phyloP scores from a whole-genome alignment of 2,329 filamentous ascomycete species.

The Xylaria multiplex region DNA sequence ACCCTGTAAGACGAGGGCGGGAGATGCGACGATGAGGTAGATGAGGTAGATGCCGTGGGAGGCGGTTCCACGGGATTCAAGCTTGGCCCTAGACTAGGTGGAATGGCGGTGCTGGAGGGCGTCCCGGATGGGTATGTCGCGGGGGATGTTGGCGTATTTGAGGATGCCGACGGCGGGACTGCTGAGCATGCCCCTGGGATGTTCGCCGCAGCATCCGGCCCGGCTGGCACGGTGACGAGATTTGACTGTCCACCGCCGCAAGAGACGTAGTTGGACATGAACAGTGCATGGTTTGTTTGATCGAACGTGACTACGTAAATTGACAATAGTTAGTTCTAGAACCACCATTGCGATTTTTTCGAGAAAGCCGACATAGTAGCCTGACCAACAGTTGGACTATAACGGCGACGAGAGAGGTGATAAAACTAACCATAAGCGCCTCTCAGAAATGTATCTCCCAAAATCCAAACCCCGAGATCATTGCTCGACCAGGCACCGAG shows the following conservation, averaged over 20 bases:
- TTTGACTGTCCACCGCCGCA: slow-evolving; percentile 41
- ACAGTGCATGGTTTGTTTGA: slow-evolving; percentile 46
- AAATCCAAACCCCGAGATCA: slow-evolving; percentile 44
- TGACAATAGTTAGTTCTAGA: slow-evolving; percentile 1
- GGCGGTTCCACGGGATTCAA: slow-evolving; percentile 20
- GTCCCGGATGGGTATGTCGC: slow-evolving; percentile 7
- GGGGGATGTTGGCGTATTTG: neutral
- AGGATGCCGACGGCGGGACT: neutral
- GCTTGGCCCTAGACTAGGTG: slow-evolving; percentile 6
- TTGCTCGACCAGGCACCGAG: slow-evolving; percentile 44
- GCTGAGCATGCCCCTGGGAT: slow-evolving; percentile 43
- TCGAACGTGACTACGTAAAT: slow-evolving; percentile 45
- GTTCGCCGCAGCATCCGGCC: slow-evolving; percentile 41
- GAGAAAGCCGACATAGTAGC: neutral
- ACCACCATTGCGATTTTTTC: neutral
- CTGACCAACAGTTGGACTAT: neutral
- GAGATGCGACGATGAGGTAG: slow-evolving; percentile 21
- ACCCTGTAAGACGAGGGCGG: slow-evolving; percentile 13
- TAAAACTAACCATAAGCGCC: slow-evolving; percentile 47
- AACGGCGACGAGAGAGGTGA: neutral
- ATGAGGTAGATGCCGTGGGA: slow-evolving; percentile 11
- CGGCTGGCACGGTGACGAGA: slow-evolving; percentile 45
- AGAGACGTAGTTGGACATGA: slow-evolving; percentile 46
- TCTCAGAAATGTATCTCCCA: slow-evolving; percentile 49
- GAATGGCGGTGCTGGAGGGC: slow-evolving; percentile 1